Evolutionary conservation across 176 grass and related monocot genomes (phyloP).

Genomic region (Paspalum vaginatum): DNA sequence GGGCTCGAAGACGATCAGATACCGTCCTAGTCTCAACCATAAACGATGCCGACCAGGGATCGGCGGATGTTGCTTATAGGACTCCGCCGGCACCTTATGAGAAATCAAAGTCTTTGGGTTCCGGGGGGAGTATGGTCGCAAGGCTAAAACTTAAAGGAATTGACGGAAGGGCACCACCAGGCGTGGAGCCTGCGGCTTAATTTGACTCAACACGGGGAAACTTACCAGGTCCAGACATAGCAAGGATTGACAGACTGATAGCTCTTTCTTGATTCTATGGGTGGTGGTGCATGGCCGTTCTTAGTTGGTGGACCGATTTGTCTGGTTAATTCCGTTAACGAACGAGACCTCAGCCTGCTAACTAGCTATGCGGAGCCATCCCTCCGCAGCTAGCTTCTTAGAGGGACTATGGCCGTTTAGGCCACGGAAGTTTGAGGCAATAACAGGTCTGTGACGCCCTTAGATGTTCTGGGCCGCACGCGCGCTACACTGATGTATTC

Average conservation of each 20-base stretch:
- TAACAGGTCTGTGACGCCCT: slow-evolving; percentile 76
- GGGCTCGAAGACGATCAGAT: slow-evolving; percentile 12
- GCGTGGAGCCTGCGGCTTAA: slow-evolving; percentile 37
- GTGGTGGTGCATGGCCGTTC: slow-evolving; percentile 30
- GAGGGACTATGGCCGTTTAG: slow-evolving; percentile 70
- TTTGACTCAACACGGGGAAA: slow-evolving; percentile 53
- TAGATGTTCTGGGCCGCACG: slow-evolving; percentile 76
- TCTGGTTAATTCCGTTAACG: slow-evolving; percentile 63
- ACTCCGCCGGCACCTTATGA: too few species aligned
- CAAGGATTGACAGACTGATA: slow-evolving; percentile 57
- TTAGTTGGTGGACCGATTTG: slow-evolving; percentile 45
- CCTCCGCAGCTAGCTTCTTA: slow-evolving; percentile 70
- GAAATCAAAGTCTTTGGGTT: too few species aligned
- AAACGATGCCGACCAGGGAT: too few species aligned
- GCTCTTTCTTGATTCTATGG: slow-evolving; percentile 58
- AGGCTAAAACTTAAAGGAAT: slow-evolving; percentile 80
- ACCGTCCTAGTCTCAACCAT: too few species aligned
- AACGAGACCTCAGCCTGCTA: slow-evolving; percentile 64
- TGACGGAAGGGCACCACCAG: slow-evolving; percentile 47
- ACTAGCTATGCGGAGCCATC: slow-evolving; percentile 43
- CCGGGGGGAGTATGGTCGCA: not conserved
- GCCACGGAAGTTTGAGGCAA: slow-evolving; percentile 76
- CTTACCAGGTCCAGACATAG: slow-evolving; percentile 56
- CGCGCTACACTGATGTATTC: slow-evolving; percentile 72
- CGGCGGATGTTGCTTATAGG: too few species aligned